Evolutionary conservation across 441 rosid genomes (phyloP).

Genomic region (Pelargonium cotyledonis): DNA sequence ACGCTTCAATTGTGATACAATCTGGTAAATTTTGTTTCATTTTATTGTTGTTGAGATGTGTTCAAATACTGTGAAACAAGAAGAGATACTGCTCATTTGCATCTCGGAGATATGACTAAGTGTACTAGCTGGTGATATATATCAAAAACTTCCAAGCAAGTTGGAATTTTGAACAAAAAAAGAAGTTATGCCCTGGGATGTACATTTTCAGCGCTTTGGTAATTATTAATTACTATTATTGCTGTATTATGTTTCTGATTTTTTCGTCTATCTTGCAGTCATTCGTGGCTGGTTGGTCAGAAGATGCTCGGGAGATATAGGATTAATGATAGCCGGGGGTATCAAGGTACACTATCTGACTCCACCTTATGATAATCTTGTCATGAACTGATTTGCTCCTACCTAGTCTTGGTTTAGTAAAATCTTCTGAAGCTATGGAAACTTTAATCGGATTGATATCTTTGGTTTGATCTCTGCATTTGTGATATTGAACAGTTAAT

Average conservation of each 20-base stretch:
- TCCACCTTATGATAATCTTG: background rate
- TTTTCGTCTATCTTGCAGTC: slow-evolving; percentile 34
- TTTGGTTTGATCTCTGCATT: background rate
- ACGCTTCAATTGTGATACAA: slow-evolving; percentile 63
- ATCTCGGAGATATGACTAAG: background rate
- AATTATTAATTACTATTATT: background rate
- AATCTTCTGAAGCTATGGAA: background rate
- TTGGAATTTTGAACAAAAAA: background rate
- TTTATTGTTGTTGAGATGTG: slow-evolving; percentile 11
- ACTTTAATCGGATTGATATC: background rate
- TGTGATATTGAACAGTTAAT: background rate
- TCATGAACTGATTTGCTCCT: background rate
- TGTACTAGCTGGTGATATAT: background rate
- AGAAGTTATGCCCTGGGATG: background rate
- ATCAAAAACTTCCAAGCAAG: background rate
- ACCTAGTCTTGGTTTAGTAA: background rate
- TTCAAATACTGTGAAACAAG: slow-evolving; percentile 5
- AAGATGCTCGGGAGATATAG: slow-evolving; percentile 79
- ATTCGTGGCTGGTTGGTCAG: slow-evolving; percentile 96
- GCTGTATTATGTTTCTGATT: background rate
- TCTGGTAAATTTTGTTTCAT: slow-evolving; percentile 43
- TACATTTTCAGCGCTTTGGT: background rate
- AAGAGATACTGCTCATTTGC: slow-evolving; percentile 13
- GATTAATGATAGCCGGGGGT: slow-evolving; percentile 48
- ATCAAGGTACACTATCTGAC: slow-evolving; percentile 38